Base-by-base conservation (phyloP, 768 basidiomycete genomes). In the Lactifluus echinatus region DNA sequence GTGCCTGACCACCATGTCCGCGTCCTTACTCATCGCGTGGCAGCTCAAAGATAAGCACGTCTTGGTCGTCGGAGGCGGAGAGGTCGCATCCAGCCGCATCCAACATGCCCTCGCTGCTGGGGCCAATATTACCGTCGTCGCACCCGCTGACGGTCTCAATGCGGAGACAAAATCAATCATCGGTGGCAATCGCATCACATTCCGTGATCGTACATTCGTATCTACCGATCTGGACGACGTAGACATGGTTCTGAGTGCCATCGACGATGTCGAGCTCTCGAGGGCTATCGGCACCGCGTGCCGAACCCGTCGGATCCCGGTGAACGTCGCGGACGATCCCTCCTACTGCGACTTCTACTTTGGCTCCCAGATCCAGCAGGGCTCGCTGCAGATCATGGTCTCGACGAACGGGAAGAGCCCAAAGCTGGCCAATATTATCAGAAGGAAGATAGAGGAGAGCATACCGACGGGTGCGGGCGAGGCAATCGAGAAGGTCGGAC, bases 291-390 rank as follows among this genome's bases (percentile, higher is more conserved):
- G 80, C 65, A 66, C 76, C 8, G 73, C 85, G 64, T 88, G 87
- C 64, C 74, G 92, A 53, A 74, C 77, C 24, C 75, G 70, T 52
- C 79, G 76, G 46, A 86, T 97, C 49, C 92, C 93, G 7, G 86
- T 95, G 53, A 99, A 99, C 71, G 92, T 93, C 59, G 96, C 96
- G 37, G 95, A 99, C 73, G 87, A 97, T 58, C 96, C 96, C 2
- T 83, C 89, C 43, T 81, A 85, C 42, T 99, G 96, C 76, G 95
- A 99, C 72, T 99, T 99, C 67, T 98, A 94, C 76, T 99, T 98
- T 73, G 96, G 96, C 49, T 88, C 91, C 3, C 89, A 92, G 69
- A 83, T 97, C 58, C 85, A 91, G 29, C 79, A 84, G 59, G 94
- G 95, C 0, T 90, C 94, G 0, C 74, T 99, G 23, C 93, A 96